These are phyloP conservation scores for Coniochaeta sp. DNA, from an alignment of 2,329 filamentous ascomycete species.

Conservation along the genomic window DNA sequence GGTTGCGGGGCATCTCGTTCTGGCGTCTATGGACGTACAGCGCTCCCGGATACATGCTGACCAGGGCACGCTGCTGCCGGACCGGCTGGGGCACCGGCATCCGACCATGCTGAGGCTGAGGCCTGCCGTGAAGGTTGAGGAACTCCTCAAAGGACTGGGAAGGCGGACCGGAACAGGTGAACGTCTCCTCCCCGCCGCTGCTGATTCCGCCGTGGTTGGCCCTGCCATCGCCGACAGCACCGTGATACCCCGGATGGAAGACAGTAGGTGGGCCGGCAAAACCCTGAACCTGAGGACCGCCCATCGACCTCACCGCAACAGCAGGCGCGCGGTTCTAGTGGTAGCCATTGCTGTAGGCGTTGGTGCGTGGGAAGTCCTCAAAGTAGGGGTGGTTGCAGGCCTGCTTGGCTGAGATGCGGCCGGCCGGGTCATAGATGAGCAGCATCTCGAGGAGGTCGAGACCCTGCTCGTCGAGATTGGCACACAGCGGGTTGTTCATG, in stretches of 20 bases:
- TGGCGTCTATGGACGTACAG: not conserved
- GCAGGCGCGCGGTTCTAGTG: constrained; percentile 15
- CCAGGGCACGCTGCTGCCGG: not conserved
- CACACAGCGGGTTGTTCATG: constrained; percentile 53
- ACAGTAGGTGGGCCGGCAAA: not conserved
- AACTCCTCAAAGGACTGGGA: not conserved
- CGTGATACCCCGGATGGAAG: not conserved
- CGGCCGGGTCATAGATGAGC: constrained; percentile 77
- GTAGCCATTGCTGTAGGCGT: constrained; percentile 20
- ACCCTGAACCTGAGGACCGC: not conserved
- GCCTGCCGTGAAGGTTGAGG: not conserved
- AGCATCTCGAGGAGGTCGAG: constrained; percentile 60
- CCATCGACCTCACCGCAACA: not conserved
- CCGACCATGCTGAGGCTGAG: not conserved
- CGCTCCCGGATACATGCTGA: not conserved
- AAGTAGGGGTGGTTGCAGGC: constrained; percentile 82
- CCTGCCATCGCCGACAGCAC: not conserved
- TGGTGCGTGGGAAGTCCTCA: constrained; percentile 24
- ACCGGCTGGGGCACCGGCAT: not conserved
- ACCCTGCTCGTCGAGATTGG: constrained; percentile 61
- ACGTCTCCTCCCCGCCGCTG: not conserved
- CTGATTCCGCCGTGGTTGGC: not conserved
- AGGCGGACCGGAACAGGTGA: not conserved
- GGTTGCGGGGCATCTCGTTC: not conserved
- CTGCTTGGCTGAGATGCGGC: constrained; percentile 79